Percentiles rank a stretch among this genome's conserved stretches.
phyloP scores from a whole-genome alignment of 2,329 filamentous ascomycete species.

The Daldinia eschscholtzii region DNA sequence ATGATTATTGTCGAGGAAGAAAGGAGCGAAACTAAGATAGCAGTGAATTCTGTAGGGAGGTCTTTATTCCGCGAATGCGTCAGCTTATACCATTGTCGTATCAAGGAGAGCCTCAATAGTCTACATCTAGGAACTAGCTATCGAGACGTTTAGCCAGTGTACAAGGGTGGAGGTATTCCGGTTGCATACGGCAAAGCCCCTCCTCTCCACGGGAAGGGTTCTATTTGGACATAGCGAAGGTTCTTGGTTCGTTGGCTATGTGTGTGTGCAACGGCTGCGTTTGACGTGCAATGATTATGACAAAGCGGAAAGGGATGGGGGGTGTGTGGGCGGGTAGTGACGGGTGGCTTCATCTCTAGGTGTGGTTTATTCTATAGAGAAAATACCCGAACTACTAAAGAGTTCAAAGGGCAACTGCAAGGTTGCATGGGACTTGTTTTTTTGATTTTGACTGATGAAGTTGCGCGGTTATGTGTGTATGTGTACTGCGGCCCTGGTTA shows the following conservation, averaged over 20 bases:
- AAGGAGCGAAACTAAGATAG: background rate
- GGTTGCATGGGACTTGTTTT: constrained; percentile 18
- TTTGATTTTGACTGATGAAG: constrained; percentile 2
- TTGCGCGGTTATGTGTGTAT: constrained; percentile 12
- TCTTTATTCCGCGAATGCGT: constrained; percentile 8
- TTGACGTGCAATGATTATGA: constrained; percentile 14
- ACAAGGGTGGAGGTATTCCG: background rate
- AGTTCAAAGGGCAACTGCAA: constrained; percentile 22
- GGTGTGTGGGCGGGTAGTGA: background rate
- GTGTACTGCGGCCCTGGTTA: background rate
- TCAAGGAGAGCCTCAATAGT: background rate
- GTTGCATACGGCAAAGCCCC: background rate
- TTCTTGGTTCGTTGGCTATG: constrained; percentile 8
- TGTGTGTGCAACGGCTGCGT: background rate
- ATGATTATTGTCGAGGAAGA: background rate
- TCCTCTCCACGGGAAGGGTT: background rate
- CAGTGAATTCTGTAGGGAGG: constrained; percentile 5
- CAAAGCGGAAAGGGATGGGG: background rate
- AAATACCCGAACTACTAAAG: constrained; percentile 36
- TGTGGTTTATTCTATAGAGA: constrained; percentile 34
- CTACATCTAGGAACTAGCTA: constrained; percentile 6
- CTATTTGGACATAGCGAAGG: constrained; percentile 16
- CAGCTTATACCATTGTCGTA: background rate
- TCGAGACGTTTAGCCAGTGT: constrained; percentile 1
- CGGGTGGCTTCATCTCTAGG: constrained; percentile 27